Evolutionary conservation across 305 asterid genomes (phyloP), one percentile per base, ranked within the genome.

Genomic region (Rubia occidens): DNA sequence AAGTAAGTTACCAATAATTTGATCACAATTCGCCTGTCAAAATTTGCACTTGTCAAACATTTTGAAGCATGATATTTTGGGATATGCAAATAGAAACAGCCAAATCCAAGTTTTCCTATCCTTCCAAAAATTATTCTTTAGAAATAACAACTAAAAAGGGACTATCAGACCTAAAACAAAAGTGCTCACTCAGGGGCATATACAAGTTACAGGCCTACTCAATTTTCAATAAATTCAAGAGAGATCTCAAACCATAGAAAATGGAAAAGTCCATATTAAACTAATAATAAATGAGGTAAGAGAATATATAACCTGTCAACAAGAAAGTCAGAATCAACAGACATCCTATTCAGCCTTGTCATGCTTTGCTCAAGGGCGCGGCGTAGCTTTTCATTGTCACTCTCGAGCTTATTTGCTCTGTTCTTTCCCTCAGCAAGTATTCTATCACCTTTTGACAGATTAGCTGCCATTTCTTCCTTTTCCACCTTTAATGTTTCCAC

Each of bases 281-380:
- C 1, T 14, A 43, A 70, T 14, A 0, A 47, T 24, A 32, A 15
- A 4, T 51, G 44, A 73, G 59, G 63, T 42, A 75, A 3, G 47
- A 29, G 67, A 53, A n/a, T 6, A 6, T 61, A 89, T 83, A 73
- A 91, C 97, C 96, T 89, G 95, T 91, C 96, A 67, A 94, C 99
- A 68, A 87, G 92, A 80, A 85, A 89, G 84, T 90, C 97, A 63
- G 97, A 91, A 75, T 91, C 97, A 83, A 89, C 83, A 0, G 97
- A 91, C 99, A 95, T 95, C 90, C 99, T 88, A 82, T 89, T 91
- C 81, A 95, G 81, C 80, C 96, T 84, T 44, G 95, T 83, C 97
- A 95, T 89, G 83, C 99, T 95, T 75, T 84, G 96, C 82, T 89
- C 97, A 65, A 91, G 89, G 69, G 96, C 97, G 69, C 96, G 89